These are phyloP conservation scores for Phragmites australis DNA, from an alignment of 176 grass and related monocot genomes.

Conservation along the genomic window DNA sequence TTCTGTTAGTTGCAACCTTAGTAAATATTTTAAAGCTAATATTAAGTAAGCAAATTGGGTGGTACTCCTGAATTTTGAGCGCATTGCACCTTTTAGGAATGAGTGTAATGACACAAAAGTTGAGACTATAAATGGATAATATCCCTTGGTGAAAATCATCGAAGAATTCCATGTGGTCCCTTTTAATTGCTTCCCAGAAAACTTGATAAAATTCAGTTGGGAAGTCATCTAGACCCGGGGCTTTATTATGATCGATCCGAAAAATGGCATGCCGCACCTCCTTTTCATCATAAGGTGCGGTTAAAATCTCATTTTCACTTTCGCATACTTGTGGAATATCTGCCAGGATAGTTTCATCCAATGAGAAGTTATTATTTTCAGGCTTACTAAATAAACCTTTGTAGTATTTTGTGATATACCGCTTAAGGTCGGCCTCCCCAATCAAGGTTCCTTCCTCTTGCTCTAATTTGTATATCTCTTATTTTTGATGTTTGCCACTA, in stretches of 20 bases:
- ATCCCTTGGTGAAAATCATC: neutral
- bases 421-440: too few species aligned
- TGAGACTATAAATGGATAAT: neutral
- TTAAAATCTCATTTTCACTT: too few species aligned
- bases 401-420: too few species aligned
- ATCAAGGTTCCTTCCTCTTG: too few species aligned
- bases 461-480: too few species aligned
- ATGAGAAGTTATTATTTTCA: too few species aligned
- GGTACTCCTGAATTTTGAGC: neutral
- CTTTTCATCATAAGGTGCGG: neutral
- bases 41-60: neutral
- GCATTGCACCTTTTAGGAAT: neutral
- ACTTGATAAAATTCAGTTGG: neutral
- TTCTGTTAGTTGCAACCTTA: neutral
- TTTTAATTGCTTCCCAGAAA: neutral
- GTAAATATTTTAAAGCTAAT: neutral
- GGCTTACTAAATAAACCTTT: too few species aligned
- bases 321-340: too few species aligned
- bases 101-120: neutral
- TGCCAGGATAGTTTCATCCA: too few species aligned
- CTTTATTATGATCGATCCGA: neutral
- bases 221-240: neutral
- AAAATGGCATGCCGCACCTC: neutral
- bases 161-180: neutral
- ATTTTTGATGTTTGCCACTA: too few species aligned